These are phyloP conservation scores for Vitis hybrid DNA, from an alignment of 177 flowering plant genomes.

Conservation along the genomic window DNA sequence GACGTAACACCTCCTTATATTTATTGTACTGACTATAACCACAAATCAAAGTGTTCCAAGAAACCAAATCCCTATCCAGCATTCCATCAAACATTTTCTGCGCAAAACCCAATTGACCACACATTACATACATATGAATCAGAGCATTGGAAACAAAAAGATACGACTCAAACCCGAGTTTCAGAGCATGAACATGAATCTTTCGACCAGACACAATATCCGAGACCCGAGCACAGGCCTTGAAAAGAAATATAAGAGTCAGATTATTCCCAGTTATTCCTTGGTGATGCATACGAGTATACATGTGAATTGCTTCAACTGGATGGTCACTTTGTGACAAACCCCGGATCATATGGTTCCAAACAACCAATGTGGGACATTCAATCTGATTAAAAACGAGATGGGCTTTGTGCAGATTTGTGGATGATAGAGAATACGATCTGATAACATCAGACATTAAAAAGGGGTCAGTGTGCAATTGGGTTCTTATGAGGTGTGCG, in stretches of 20 bases:
- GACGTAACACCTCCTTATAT: conserved; percentile 42
- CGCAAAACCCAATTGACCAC: conserved; percentile 33
- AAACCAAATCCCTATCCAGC: conserved; percentile 53
- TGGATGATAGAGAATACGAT: conserved; percentile 40
- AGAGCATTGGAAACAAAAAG: conserved; percentile 54
- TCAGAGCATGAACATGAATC: conserved; percentile 44
- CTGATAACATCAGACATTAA: conserved; percentile 43
- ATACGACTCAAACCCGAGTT: conserved; percentile 47
- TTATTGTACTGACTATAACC: conserved; percentile 45
- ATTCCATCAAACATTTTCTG: conserved; percentile 57
- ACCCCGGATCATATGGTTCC: conserved; percentile 50
- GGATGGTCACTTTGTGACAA: conserved; percentile 43
- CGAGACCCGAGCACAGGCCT: conserved; percentile 48
- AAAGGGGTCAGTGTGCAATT: conserved; percentile 40
- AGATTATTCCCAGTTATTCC: conserved; percentile 29
- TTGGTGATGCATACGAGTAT: conserved; percentile 29
- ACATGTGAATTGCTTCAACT: conserved; percentile 36
- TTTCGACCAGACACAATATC: conserved; percentile 32
- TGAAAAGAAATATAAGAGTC: conserved; percentile 45
- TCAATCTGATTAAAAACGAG: conserved; percentile 37
- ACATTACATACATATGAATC: conserved; percentile 49
- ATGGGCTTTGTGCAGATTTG: conserved; percentile 36
- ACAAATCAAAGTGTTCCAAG: conserved; percentile 77
- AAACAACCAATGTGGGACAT: conserved; percentile 38
- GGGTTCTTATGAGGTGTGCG: conserved; percentile 44